Evolutionary conservation across 2,329 filamentous ascomycete genomes (phyloP).

Genomic region (Chaetomiaceae sp.): DNA sequence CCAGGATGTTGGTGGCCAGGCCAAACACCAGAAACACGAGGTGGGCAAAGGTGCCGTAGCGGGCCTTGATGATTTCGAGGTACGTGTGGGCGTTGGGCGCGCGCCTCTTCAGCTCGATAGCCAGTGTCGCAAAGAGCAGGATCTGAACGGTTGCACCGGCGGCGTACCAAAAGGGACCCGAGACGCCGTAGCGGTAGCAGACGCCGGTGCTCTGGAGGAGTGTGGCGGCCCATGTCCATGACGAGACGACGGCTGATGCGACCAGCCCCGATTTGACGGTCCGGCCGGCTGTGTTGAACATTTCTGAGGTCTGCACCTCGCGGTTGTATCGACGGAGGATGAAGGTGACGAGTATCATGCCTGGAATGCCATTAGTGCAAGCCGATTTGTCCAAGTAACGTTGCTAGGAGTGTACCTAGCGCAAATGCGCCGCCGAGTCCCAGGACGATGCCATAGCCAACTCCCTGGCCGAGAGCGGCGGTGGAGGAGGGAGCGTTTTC

Average conservation of each 20-base stretch:
- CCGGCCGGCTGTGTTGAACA: slow-evolving; percentile 84
- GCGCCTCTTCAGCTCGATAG: slow-evolving; percentile 82
- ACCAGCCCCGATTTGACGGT: slow-evolving; percentile 87
- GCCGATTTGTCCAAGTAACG: too few relatives aligned
- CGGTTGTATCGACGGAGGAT: slow-evolving; percentile 38
- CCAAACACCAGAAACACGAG: slow-evolving; percentile 78
- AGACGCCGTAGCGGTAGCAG: slow-evolving; percentile 72
- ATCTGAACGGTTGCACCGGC: slow-evolving; percentile 80
- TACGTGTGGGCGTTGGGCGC: slow-evolving; percentile 85
- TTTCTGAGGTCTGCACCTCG: slow-evolving; percentile 84
- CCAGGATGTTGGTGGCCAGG: slow-evolving; percentile 78
- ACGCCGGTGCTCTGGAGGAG: slow-evolving; percentile 76
- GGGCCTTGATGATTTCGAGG: slow-evolving; percentile 75
- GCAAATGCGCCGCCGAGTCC: slow-evolving; percentile 72
- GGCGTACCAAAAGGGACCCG: slow-evolving; percentile 58
- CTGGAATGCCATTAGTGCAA: slow-evolving; percentile 14
- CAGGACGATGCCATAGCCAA: slow-evolving; percentile 74
- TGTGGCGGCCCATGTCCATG: slow-evolving; percentile 90
- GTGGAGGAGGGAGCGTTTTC: slow-evolving; percentile 19
- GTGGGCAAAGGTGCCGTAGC: slow-evolving; percentile 70
- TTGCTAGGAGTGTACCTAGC: slow-evolving; percentile 41
- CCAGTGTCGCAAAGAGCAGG: slow-evolving; percentile 81
- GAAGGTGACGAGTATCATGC: slow-evolving; percentile 38
- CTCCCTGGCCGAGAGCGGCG: slow-evolving; percentile 52
- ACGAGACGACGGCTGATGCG: slow-evolving; percentile 83